Evolutionary conservation across 1,284 basidiomycete species (phyloP), one percentile per base, ranked within the genome.

Genomic region (Rhodotorula sp.): DNA sequence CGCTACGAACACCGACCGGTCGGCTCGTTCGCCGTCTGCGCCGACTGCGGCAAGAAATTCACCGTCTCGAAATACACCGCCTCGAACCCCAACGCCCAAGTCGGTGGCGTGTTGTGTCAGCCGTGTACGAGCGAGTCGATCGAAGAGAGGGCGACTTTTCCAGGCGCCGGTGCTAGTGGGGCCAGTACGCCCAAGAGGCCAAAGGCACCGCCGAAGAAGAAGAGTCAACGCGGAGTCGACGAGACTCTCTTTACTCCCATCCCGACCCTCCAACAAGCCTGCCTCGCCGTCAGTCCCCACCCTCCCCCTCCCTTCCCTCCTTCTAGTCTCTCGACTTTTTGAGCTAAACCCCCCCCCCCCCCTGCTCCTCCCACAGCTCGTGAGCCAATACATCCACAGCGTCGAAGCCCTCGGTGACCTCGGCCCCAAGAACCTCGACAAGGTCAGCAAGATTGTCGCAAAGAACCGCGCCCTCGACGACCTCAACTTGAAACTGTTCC

Each of bases 351-450:
- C n/a, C 20, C n/a, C 5, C 18, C 37, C 7, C 7, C 37, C 8
- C 15, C 18, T 12, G 2, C 12, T 18, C 24, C 1, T 2, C 42
- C 12, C 8, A 8, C 70, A 95, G 89, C 82, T 97, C 44, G 88
- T 98, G 69, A 89, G 90, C 42, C 85, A 87, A 60, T 87, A 93
- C 78, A 96, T 98, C 67, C 87, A 95, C 70, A 89, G 95, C 72
- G 89, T 97, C 22, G 94, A 97, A 72, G 93, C 94, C 0, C 60
- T 67, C 66, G 61, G 60, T n/a, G 88, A 93, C 76, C 90, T 97
- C 66, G 91, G 93, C 1, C 78, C 85, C 1, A 80, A 89, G 79
- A 95, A 92, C 78, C 84, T 92, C 82, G 88, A 93, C 73, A 87
- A 88, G 60, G 89, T 95, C 57, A 87, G 90, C 33, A 90, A 90